Conservation (phyloP, 495 filamentous ascomycete genomes). For the Astrothelium macrocarpum region DNA sequence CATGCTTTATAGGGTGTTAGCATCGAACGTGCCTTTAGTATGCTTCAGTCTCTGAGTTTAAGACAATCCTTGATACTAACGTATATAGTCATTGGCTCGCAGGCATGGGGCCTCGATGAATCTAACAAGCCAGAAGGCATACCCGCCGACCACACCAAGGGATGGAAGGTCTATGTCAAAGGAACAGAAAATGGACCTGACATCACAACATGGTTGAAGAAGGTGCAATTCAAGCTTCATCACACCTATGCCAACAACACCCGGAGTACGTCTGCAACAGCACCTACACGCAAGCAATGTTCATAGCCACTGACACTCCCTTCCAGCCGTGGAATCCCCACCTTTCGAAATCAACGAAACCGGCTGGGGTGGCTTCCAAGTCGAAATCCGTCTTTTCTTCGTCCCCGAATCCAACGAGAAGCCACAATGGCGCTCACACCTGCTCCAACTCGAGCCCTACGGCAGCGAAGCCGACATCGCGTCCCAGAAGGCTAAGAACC, state of each 20-base stretch:
- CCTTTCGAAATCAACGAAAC: conserved; percentile 86
- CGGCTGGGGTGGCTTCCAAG: conserved; percentile 96
- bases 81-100: conserved; percentile 7
- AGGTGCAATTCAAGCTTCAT: conserved; percentile 95
- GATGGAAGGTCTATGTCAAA: conserved; percentile 87
- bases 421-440: conserved; percentile 82
- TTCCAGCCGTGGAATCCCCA: conserved; percentile 49
- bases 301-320: background rate
- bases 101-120: conserved; percentile 9
- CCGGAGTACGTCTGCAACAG: conserved; percentile 44
- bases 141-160: conserved; percentile 77
- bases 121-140: conserved; percentile 1
- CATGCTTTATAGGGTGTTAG: background rate
- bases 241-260: conserved; percentile 85
- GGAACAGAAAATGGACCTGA: conserved; percentile 69
- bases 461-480: conserved; percentile 67
- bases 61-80: background rate
- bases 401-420: conserved; percentile 77
- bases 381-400: conserved; percentile 87
- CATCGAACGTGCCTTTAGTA: conserved; percentile 3
- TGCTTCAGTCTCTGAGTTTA: background rate
- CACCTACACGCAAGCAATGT: background rate
- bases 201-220: conserved; percentile 90
- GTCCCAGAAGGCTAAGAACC: conserved; percentile 49
- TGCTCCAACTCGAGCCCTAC: conserved; percentile 84